Base-by-base conservation (phyloP, 768 basidiomycete species). In the Mycena amicta region DNA sequence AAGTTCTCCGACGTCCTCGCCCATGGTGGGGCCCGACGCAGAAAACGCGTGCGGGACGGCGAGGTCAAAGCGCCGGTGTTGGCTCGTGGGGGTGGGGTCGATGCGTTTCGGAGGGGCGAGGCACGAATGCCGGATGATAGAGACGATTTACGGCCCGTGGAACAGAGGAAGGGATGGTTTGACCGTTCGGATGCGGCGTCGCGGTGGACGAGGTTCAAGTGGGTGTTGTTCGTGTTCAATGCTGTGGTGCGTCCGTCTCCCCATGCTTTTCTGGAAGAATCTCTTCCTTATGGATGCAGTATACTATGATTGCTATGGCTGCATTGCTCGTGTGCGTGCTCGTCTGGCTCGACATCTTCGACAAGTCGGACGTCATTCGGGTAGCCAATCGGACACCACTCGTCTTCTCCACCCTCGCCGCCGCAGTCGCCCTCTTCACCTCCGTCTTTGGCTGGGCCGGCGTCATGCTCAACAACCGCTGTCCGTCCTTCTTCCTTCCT, bases 381-480 rank as follows among this genome's bases (percentile, higher is more conserved):
- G 66, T 74, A 3, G 72, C 71, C 15, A 70, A 72, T 23, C 70
- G 70, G 18, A 71, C 73, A 64, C 71, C 71, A 18, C 74, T 75
- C 66, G 49, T 74, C 23, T 73, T 75, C 55, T 67, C 71, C 13
- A 70, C 70, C 22, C 73, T 74, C 60, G 75, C 75, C 39, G 71
- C 74, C 18, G 47, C 70, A 28, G 69, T 68, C 29, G 71, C 72
- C 2, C 47, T 74, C 25, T 59, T 74, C 53, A 70, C 68, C 58
- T 56, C 66, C 1, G 60, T 71, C 13, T 67, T 75, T 25, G 74
- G 72, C 18, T 64, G 59, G n/a, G 71, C 74, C 8, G 68, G 74
- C 50, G 72, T 63, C 22, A 49, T 63, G 50, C 57, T 63, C 46
- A 64, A 64, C 56, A 60, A 64, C 50, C 62, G 62, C 39, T 53